Base-by-base conservation (phyloP, 768 basidiomycete genomes). In the Collybia mongolica region DNA sequence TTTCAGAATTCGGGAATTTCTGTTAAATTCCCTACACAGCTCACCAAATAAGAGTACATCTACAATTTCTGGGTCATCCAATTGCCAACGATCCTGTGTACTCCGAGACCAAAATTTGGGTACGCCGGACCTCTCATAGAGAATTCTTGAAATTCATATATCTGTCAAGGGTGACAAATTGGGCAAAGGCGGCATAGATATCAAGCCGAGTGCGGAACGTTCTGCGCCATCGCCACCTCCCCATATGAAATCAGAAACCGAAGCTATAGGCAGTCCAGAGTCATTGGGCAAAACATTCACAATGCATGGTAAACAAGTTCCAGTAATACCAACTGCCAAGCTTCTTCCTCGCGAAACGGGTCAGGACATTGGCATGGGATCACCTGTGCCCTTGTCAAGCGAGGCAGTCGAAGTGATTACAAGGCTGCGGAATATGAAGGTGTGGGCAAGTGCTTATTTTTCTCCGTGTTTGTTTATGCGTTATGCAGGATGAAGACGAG, bases 11-110 rank as follows among this genome's bases (percentile, higher is more conserved):
- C 17, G 20, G 35, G 20, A 48, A 39, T 43, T 38, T 23, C 40
- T 42, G 48, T 42, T 44, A 19, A 46, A 29, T 36, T 52, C 46
- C 49, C 37, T 39, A 49, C 51, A 55, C 56, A 97, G 94, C 97
- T 0, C 97, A 99, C 70, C 97, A 99, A 68, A 90, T 98, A 51
- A 82, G 97, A 44, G 96, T 99, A 2, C 97, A 99, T 63, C 79
- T 99, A 2, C 97, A 98, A 68, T 98, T 80, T 67, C 81, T 99
- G 49, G 97, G 96, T 1, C 74, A 90, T 62, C 88, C 97, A 0
- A 93, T 99, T 54, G 90, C 92, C 9, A 98, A 99, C 63, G 97
- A 98, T 58, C 91, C 94, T 2, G 79, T 98, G 2, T 99, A 99
- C 67, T 87, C 88, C 15, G 88, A 89, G 52, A 72, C 74, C 28